Percentiles rank a stretch among this genome's conserved stretches.
phyloP scores from a whole-genome alignment of 2,329 filamentous ascomycete genomes.

The Colletotrichum sp. region DNA sequence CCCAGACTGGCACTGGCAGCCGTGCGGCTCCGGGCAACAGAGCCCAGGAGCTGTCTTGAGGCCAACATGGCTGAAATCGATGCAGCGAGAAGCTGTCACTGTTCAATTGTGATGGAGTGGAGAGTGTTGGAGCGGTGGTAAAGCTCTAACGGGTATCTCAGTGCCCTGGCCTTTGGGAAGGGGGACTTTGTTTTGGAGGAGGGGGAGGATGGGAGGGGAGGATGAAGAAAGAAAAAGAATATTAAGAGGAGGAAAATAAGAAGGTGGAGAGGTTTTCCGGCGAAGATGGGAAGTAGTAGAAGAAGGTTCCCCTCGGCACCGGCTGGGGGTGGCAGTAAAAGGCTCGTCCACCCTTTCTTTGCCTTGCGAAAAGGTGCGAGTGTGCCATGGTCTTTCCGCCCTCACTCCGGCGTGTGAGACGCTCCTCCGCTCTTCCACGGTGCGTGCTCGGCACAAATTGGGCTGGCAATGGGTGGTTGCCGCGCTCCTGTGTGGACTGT shows the following conservation, averaged over 20 bases:
- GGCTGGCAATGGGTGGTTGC: slow-evolving; percentile 3
- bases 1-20: slow-evolving; percentile 61
- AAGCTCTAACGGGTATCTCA: slow-evolving; percentile 9
- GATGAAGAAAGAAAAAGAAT: slow-evolving; percentile 33
- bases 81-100: slow-evolving; percentile 21
- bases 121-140: slow-evolving; percentile 18
- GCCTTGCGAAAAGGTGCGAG: not conserved
- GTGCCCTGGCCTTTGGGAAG: slow-evolving; percentile 13
- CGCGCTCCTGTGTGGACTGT: slow-evolving; percentile 12
- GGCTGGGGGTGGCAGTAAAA: slow-evolving; percentile 16
- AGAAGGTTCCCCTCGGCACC: not conserved
- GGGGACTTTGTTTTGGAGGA: not conserved
- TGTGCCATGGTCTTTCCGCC: not conserved
- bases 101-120: slow-evolving; percentile 34
- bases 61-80: slow-evolving; percentile 67
- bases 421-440: not conserved
- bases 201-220: slow-evolving; percentile 25
- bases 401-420: not conserved
- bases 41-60: slow-evolving; percentile 73
- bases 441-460: slow-evolving; percentile 13
- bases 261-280: slow-evolving; percentile 32
- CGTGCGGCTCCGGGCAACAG: slow-evolving; percentile 65
- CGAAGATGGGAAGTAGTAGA: slow-evolving; percentile 19
- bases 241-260: slow-evolving; percentile 15
- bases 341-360: not conserved